A percentile compares a stretch with the other conserved stretches of the same genome.
These are phyloP conservation scores for Malbranchea zuffiana DNA, from an alignment of 2,329 filamentous ascomycete species.

Conservation along the genomic window DNA sequence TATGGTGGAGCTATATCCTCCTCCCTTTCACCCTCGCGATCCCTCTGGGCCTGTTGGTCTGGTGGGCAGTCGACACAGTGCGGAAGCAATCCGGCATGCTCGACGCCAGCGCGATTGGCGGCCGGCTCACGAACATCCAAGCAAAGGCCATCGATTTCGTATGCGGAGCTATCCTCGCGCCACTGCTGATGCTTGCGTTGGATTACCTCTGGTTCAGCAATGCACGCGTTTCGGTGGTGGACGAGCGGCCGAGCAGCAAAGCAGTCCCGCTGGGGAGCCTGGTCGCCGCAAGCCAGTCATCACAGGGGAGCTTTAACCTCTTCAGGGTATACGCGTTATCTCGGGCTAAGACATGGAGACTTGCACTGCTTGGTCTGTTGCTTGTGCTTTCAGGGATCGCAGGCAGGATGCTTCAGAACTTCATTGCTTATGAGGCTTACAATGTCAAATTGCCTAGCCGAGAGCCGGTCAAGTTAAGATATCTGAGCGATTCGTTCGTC, in stretches of 20 bases:
- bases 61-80: neutral
- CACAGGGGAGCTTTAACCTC: no score
- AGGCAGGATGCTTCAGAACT: no score
- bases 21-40: neutral
- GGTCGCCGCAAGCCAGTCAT: no score
- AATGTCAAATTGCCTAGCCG: no score
- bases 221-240: slow-evolving; percentile 14
- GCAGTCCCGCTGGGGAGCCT: no score
- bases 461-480: no score
- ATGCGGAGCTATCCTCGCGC: slow-evolving; percentile 14
- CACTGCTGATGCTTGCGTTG: slow-evolving; percentile 11
- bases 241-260: slow-evolving; percentile 10
- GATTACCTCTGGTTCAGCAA: slow-evolving; percentile 15
- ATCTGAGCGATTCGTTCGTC: no score
- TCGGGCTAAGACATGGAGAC: no score
- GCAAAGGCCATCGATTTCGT: slow-evolving; percentile 16
- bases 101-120: slow-evolving; percentile 11
- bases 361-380: no score
- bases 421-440: no score
- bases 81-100: neutral
- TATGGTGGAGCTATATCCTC: neutral
- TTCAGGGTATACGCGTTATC: no score
- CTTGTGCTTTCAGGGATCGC: no score
- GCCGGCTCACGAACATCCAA: slow-evolving; percentile 13
- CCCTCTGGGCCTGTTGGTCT: neutral